Evolutionary conservation across 2,329 filamentous ascomycete genomes (phyloP), one percentile per base, ranked within the genome.

Genomic region (Shiraia bambusicola): DNA sequence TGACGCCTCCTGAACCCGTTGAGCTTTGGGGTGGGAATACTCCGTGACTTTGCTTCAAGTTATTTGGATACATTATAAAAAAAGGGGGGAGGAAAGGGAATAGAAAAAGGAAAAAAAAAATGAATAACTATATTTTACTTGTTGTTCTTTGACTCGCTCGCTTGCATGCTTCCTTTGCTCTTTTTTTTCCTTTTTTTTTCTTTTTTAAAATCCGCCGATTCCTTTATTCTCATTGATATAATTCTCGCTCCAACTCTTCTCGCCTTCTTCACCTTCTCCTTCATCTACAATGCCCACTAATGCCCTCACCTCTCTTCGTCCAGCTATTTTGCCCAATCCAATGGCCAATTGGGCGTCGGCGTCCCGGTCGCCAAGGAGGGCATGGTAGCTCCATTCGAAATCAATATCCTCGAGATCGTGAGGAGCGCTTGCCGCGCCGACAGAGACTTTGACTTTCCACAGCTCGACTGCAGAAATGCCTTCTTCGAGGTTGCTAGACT

Each of bases 331-430:
- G 1, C 61, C 61, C 10, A 66, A 28, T 1, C 63, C 61, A 33
- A 65, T 58, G 10, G 60, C 59, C 2, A 66, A 47, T 33, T 64
- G 60, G 27, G 52, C 30, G 5, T 58, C 56, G 1, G 51, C 40
- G 6, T 50, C 47, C 2, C 40, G 41, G 13, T 52, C 50, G 1
- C 56, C 47, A 8, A 61, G 40, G 16, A 28, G 40, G 16, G 28
- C 34, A 26, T 62, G 55, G 24, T 66, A 61, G 3, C 45, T 61
- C 58, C 61, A 66, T 0, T 31, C 25, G 27, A 59, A 63, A 17
- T 52, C 54, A 19, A 63, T 46, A 37, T 66, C 63, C 10, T 55
- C 55, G 2, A 63, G 35, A n/a, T 28, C 35, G 34, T 64, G 61
- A 2, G 63, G 63, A 35, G 55, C 61, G 15, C 52, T 50, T 5